These are phyloP conservation scores for Jasminum sambac DNA, from an alignment of 257 asterid genomes.

Conservation along the genomic window DNA sequence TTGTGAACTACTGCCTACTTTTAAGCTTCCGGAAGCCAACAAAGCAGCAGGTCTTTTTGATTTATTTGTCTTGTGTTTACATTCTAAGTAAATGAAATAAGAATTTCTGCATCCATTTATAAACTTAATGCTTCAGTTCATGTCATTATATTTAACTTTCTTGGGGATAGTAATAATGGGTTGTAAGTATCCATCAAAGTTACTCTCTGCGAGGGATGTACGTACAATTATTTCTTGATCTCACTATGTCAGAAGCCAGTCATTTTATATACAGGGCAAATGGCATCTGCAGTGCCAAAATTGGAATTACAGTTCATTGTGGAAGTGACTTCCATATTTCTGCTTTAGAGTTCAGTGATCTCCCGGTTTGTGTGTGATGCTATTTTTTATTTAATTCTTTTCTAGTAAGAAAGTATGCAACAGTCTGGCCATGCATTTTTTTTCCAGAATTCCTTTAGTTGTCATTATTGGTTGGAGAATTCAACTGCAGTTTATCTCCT, in stretches of 20 bases:
- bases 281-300: slow-evolving; percentile 3
- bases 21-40: slow-evolving; percentile 89
- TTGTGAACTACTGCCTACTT: slow-evolving; percentile 83
- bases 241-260: not conserved
- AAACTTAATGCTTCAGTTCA: slow-evolving; percentile 9
- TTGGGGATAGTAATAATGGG: slow-evolving; percentile 9
- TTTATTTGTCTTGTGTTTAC: slow-evolving; percentile 11
- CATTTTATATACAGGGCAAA: not conserved
- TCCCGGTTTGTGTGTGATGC: not conserved
- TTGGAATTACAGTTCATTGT: slow-evolving; percentile 1
- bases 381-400: not conserved
- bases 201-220: slow-evolving; percentile 3
- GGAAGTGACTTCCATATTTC: not conserved
- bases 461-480: not conserved
- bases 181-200: not conserved
- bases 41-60: slow-evolving; percentile 84
- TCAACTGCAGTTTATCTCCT: not conserved
- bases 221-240: slow-evolving; percentile 2
- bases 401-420: slow-evolving; percentile 7
- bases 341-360: slow-evolving; percentile 9
- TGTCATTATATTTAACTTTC: slow-evolving; percentile 16
- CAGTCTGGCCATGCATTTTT: not conserved
- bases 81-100: slow-evolving; percentile 16
- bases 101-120: slow-evolving; percentile 15
- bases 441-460: not conserved